A percentile compares a stretch with the other conserved stretches of the same genome.
These are phyloP conservation scores for Tephrocybe sp. DNA, from an alignment of 768 basidiomycete species.

Conservation along the genomic window DNA sequence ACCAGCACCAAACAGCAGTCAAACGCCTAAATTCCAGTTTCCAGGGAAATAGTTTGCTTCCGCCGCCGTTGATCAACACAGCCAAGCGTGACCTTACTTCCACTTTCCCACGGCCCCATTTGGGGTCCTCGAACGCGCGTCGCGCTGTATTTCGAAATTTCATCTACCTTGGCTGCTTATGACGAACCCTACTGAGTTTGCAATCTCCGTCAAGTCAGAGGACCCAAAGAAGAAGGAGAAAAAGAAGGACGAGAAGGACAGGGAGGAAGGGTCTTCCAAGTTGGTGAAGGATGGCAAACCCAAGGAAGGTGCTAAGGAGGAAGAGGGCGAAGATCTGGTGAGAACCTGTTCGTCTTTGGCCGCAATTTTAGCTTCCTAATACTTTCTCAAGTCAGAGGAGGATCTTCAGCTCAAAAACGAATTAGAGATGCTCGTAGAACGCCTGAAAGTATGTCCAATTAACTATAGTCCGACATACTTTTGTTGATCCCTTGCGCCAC, in stretches of 20 bases:
- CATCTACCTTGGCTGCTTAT: constrained; percentile 28
- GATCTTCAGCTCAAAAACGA: constrained; percentile 90
- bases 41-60: constrained; percentile 11
- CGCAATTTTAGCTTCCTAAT: constrained; percentile 5
- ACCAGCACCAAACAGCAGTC: neutral
- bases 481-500: neutral
- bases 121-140: constrained; percentile 49
- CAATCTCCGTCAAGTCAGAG: constrained; percentile 64
- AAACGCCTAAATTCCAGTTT: constrained; percentile 10
- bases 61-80: constrained; percentile 2
- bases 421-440: constrained; percentile 94
- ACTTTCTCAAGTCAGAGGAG: constrained; percentile 76
- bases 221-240: constrained; percentile 73
- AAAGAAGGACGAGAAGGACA: constrained; percentile 43
- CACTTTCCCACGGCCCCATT: no score
- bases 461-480: constrained; percentile 13
- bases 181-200: constrained; percentile 56
- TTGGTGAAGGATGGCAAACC: constrained; percentile 43
- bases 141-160: constrained; percentile 34
- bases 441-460: constrained; percentile 66
- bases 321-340: constrained; percentile 79
- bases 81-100: constrained; percentile 12
- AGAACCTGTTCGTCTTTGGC: constrained; percentile 27
- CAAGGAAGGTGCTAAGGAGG: constrained; percentile 46
- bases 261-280: constrained; percentile 57